These are phyloP conservation scores for Taxawa tesnikishii DNA, from an alignment of 2,329 filamentous ascomycete species.

Conservation along the genomic window DNA sequence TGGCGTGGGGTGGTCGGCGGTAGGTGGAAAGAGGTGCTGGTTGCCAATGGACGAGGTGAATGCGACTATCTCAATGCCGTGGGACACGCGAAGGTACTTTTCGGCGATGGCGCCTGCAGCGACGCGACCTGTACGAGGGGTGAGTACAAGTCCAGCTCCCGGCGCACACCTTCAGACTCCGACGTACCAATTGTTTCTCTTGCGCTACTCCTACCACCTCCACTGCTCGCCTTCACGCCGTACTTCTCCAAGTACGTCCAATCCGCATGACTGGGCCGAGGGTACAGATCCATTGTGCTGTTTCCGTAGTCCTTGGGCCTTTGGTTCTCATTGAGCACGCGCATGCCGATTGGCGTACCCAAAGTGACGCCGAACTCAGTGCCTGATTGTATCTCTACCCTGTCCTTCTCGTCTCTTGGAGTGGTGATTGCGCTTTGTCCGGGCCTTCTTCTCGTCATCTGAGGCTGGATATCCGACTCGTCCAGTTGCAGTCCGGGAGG, in stretches of 20 bases:
- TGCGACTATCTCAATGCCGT: slow-evolving; percentile 82
- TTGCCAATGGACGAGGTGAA: slow-evolving; percentile 79
- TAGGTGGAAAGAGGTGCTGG: slow-evolving; percentile 64
- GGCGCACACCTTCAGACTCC: too few relatives aligned
- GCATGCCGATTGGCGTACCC: slow-evolving; percentile 79
- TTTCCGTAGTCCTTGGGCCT: slow-evolving; percentile 83
- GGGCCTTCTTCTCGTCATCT: slow-evolving; percentile 81
- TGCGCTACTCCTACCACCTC: slow-evolving; percentile 83
- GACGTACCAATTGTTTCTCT: slow-evolving; percentile 76
- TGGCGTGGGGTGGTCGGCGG: slow-evolving; percentile 52
- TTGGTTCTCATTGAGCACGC: slow-evolving; percentile 87
- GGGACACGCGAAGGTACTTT: slow-evolving; percentile 71
- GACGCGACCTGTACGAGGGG: slow-evolving; percentile 49
- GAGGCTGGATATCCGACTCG: slow-evolving; percentile 79
- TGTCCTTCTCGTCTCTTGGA: slow-evolving; percentile 83
- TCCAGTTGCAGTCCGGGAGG: slow-evolving; percentile 78
- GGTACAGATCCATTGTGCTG: slow-evolving; percentile 83
- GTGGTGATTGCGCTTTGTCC: slow-evolving; percentile 86
- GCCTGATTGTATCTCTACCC: slow-evolving; percentile 83
- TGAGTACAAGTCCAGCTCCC: slow-evolving; percentile 2
- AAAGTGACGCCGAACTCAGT: slow-evolving; percentile 82
- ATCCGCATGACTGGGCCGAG: slow-evolving; percentile 85
- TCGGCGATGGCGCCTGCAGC: slow-evolving; percentile 87
- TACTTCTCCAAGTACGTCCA: slow-evolving; percentile 98
- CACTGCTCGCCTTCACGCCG: slow-evolving; percentile 80